Base-by-base conservation (phyloP, 2,329 filamentous ascomycete genomes). In the Phialophora tarda region DNA sequence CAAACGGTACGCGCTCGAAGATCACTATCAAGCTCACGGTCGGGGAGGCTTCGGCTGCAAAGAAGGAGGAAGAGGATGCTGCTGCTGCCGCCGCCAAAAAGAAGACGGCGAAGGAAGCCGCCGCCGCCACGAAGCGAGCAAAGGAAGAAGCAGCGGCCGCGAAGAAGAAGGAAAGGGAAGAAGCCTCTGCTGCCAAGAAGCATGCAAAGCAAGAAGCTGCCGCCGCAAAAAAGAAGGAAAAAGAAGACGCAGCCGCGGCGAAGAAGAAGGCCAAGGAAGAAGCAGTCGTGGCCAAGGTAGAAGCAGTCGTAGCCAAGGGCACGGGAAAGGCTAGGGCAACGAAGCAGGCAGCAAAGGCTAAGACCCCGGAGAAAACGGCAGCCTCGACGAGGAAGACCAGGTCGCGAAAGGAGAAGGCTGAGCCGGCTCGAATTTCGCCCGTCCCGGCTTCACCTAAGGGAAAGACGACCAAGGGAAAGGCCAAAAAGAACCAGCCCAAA, bases 131-230 rank as follows among this genome's bases (percentile, higher is more conserved):
- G 12, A 41, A 41, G 26, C 55, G 32, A 51, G 30, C 30, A 30
- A 30, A 30, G 30, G 4, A 30, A 30, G 30, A 30, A 30, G 30
- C 30, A 2, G 14, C 44, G 4, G 26, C n/a, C 3, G 26, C 41
- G 8, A 60, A 34, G 5, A 17, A 26, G 26, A 62, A 44, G 41
- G 14, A 30, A 12, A 50, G 6, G 12, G 47, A 59, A 4, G 41
- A 57, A 0, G 59, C 59, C n/a, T 14, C 59, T 1, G 59, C 47
- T 8, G 23, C 32, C 23, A 63, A 32, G 38, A 66, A 63, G 60
- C 23, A 34, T 30, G 32, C 17, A 1, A 10, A 32, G 30, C 55
- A 60, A 30, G 54, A 55, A 7, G 34, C 14, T 4, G 53, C 59
- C 10, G 48, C 41, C n/a, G 30, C 55, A 23, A 51, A 44, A 7